A percentile compares a stretch with the other conserved stretches of the same genome.
Evolutionary conservation across 176 grass and related monocot genomes (phyloP).

Genomic region (Pharus latifolius): DNA sequence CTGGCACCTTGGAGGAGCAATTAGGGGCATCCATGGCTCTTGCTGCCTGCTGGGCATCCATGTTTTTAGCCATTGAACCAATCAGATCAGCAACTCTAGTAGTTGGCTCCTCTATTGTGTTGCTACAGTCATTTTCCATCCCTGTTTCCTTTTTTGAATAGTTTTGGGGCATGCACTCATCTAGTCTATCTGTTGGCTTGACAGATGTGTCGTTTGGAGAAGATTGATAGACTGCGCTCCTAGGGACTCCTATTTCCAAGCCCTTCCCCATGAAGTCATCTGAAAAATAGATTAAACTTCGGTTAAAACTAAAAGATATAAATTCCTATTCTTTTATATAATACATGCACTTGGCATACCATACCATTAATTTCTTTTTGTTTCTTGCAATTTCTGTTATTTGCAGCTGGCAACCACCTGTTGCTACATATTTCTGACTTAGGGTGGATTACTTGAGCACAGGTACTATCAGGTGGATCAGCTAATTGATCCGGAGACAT

Average conservation of each 20-base stretch:
- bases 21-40: slow-evolving; percentile 26
- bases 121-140: slow-evolving; percentile 20
- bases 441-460: slow-evolving; percentile 55
- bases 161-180: slow-evolving; percentile 19
- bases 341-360: neutral
- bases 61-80: slow-evolving; percentile 45
- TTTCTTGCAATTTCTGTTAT: slow-evolving; percentile 26
- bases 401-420: slow-evolving; percentile 24
- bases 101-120: slow-evolving; percentile 28
- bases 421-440: slow-evolving; percentile 52
- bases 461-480: slow-evolving; percentile 67
- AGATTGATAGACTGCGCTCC: slow-evolving; percentile 22
- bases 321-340: neutral
- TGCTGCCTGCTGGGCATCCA: slow-evolving; percentile 20
- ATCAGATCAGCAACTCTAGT: slow-evolving; percentile 62
- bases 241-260: slow-evolving; percentile 58
- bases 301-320: neutral
- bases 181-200: slow-evolving; percentile 20
- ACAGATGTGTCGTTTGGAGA: slow-evolving; percentile 8
- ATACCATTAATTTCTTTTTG: slow-evolving; percentile 57
- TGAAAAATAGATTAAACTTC: slow-evolving; percentile 18
- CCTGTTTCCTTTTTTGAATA: slow-evolving; percentile 15
- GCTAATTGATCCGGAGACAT: slow-evolving; percentile 61
- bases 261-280: slow-evolving; percentile 58
- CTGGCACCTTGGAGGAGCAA: slow-evolving; percentile 23